A percentile compares a stretch with the other conserved stretches of the same genome.
phyloP scores from a whole-genome alignment of 805 yeast species.

The Zygosaccharomyces bailii region DNA sequence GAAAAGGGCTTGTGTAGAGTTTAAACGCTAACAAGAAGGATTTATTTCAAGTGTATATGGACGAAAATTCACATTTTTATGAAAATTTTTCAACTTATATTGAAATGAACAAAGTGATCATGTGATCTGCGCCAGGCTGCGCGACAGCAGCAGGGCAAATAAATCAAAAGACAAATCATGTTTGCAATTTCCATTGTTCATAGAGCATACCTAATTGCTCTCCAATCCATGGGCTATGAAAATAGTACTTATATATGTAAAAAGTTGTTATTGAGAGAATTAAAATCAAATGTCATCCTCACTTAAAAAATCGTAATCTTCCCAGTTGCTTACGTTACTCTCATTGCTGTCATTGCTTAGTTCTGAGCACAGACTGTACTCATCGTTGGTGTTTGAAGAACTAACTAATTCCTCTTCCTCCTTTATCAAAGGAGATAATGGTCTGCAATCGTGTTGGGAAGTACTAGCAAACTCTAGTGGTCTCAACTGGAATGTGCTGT shows the following conservation, averaged over 20 bases:
- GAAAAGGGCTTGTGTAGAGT: neutral
- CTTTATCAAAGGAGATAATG: constrained; percentile 5
- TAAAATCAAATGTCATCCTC: constrained; percentile 23
- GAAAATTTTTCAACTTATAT: neutral
- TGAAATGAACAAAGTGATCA: constrained; percentile 3
- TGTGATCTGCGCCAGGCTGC: constrained; percentile 3
- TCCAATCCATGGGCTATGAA: neutral
- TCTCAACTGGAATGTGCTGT: neutral
- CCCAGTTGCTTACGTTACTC: constrained; percentile 17
- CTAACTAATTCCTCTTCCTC: constrained; percentile 21
- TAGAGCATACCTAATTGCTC: neutral
- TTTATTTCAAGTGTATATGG: neutral
- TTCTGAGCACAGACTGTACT: constrained; percentile 11
- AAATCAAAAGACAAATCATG: neutral
- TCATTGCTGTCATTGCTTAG: constrained; percentile 9
- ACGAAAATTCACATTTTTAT: neutral
- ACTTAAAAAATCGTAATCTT: constrained; percentile 29
- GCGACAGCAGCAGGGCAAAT: neutral
- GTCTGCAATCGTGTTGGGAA: neutral
- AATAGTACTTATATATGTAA: neutral
- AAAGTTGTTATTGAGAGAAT: neutral
- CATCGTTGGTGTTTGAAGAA: constrained; percentile 24
- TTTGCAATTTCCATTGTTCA: neutral
- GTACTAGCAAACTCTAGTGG: neutral
- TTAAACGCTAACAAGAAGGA: constrained; percentile 1